These are phyloP conservation scores for Alternaria metachromatica DNA, from an alignment of 2,329 filamentous ascomycete species.

Conservation along the genomic window DNA sequence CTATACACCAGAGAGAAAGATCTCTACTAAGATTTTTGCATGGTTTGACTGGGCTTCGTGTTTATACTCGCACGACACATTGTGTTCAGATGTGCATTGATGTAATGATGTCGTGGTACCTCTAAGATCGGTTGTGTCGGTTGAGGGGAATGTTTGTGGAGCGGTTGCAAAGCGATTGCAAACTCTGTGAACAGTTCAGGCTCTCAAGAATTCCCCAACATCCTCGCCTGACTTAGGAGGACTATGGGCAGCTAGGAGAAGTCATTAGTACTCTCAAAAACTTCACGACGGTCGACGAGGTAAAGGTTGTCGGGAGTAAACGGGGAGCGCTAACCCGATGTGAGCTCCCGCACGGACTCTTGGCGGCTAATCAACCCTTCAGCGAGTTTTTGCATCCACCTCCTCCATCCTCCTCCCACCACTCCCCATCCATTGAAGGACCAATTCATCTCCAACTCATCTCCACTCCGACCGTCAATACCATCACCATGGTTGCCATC, in stretches of 20 bases:
- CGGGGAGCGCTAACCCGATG: constrained; percentile 21
- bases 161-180: background rate
- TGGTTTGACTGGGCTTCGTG: background rate
- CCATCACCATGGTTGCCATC: constrained; percentile 50
- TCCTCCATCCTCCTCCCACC: constrained; percentile 35
- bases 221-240: background rate
- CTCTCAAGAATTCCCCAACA: background rate
- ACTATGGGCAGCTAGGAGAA: too few species aligned
- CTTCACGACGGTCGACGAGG: constrained; percentile 1
- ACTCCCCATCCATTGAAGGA: constrained; percentile 43
- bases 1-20: background rate
- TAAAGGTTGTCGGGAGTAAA: constrained; percentile 14
- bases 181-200: too few species aligned
- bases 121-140: background rate
- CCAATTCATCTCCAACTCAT: constrained; percentile 50
- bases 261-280: background rate
- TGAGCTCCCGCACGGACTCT: constrained; percentile 25
- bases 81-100: background rate
- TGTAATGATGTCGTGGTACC: background rate
- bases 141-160: background rate
- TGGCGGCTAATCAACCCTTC: constrained; percentile 29
- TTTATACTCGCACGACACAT: rapidly evolving
- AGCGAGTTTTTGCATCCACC: constrained; percentile 29
- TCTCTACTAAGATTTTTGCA: background rate
- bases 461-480: constrained; percentile 46